Base-by-base conservation (phyloP, 495 filamentous ascomycete species). In the Lophiostoma macrostomum region DNA sequence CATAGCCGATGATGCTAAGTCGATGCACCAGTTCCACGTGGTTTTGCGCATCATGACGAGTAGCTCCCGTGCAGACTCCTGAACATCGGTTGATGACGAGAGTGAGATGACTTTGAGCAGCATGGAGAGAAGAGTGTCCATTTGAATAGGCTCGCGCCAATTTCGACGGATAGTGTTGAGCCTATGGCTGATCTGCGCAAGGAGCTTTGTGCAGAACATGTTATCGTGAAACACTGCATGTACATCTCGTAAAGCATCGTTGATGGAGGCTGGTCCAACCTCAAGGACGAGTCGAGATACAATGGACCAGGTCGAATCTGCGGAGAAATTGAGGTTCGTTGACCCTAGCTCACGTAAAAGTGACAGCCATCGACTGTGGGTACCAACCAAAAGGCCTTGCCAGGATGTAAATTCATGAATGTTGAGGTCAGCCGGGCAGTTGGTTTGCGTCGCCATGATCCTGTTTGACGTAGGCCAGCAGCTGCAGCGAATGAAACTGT, bases 311-410 rank as follows among this genome's bases (percentile, higher is more conserved):
- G 71, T 75, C 1, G 66, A 66, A 30, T 81, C 76, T 5, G 65
- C 70, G 39, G 73, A 73, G 31, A 82, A 76, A 36, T 80, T 81
- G 8, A 82, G 38, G 44, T 79, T 80, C 0, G 72, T 69, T 0
- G 77, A 75, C 0, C 69, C 74, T 30, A 83, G 65, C 55, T 83
- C 79, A 1, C 71, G 56, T 0, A 80, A 49, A 5, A 82, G 66
- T 5, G 69, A 64, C 0, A 69, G 63, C 79, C 77, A 82, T 5
- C 76, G 72, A 0, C 73, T 62, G 13, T 53, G 39, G 8, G 62
- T 70, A 0, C 78, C 78, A 5, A 70, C 67, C 0, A 73, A 37
- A 2, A 83, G 59, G 4, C 61, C 67, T 53, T 80, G 77, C 56
- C 70, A 80, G 3, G 76, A 64, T 46, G 69, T 70, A 35, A 75